Evolutionary conservation across 169 alveolate species (phyloP).

Genomic region (Plasmodium fragile): DNA sequence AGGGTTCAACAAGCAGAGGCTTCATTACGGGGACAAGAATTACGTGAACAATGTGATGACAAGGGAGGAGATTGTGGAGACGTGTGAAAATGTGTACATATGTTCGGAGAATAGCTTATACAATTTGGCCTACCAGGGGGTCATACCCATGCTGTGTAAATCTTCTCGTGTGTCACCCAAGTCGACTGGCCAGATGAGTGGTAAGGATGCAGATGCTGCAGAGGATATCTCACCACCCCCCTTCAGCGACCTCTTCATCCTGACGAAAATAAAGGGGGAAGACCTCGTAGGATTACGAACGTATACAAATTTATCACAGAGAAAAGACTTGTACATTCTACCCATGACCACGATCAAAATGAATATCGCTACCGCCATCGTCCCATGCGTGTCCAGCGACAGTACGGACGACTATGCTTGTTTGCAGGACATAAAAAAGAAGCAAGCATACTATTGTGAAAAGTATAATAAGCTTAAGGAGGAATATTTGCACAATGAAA

Average conservation of each 20-base stretch:
- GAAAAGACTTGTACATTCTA: constrained; percentile 93
- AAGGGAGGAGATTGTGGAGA: constrained; percentile 77
- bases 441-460: constrained; percentile 87
- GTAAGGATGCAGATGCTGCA: not conserved
- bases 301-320: constrained; percentile 94
- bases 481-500: constrained; percentile 89
- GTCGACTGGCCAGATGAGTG: not conserved
- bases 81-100: constrained; percentile 80
- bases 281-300: constrained; percentile 95
- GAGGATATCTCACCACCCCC: not conserved
- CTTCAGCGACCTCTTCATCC: constrained; percentile 65
- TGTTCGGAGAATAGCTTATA: constrained; percentile 82
- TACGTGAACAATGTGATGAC: constrained; percentile 79
- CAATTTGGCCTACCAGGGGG: constrained; percentile 97
- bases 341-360: constrained; percentile 98
- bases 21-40: constrained; percentile 80
- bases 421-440: constrained; percentile 92
- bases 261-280: constrained; percentile 89
- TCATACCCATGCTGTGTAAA: constrained; percentile 65
- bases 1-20: constrained; percentile 84
- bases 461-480: constrained; percentile 83
- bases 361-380: constrained; percentile 98
- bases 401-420: constrained; percentile 99
- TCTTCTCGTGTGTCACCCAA: not conserved
- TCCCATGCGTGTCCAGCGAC: constrained; percentile 99